Evolutionary conservation across 2,329 filamentous ascomycete genomes (phyloP).

Genomic region (Pseudogymnoascus sp.): DNA sequence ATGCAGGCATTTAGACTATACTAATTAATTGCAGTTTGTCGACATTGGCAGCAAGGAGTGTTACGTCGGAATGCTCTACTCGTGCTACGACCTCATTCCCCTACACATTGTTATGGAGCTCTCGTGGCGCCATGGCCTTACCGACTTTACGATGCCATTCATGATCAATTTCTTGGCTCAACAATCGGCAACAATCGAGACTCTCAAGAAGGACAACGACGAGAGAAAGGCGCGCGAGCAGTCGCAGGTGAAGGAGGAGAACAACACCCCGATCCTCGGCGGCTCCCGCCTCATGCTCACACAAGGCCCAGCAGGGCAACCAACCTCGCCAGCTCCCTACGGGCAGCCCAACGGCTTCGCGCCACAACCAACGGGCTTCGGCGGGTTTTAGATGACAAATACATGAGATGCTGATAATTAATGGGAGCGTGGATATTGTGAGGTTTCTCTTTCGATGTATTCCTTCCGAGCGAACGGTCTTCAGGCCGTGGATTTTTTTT

Average conservation of each 20-base stretch:
- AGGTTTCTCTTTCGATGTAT: conserved; percentile 1
- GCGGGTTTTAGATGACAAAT: conserved; percentile 38
- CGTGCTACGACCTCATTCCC: conserved; percentile 94
- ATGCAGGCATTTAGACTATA: conserved; percentile 29
- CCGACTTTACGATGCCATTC: conserved; percentile 98
- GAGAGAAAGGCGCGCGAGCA: conserved; percentile 73
- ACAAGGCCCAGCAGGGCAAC: conserved; percentile 60
- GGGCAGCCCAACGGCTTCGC: conserved; percentile 81
- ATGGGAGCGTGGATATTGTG: conserved; percentile 4
- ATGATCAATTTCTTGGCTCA: conserved; percentile 98
- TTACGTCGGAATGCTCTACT: conserved; percentile 99
- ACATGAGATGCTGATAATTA: conserved; percentile 11
- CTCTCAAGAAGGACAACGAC: conserved; percentile 92
- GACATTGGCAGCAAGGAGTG: conserved; percentile 98
- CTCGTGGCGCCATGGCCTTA: conserved; percentile 90
- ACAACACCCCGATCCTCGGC: conserved; percentile 88
- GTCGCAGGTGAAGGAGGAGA: conserved; percentile 74
- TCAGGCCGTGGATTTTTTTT: neutral
- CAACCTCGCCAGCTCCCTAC: conserved; percentile 60
- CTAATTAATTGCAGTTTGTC: conserved; percentile 62
- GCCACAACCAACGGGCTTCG: conserved; percentile 77
- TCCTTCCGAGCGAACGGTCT: neutral
- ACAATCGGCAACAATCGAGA: conserved; percentile 77
- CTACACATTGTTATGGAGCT: conserved; percentile 90
- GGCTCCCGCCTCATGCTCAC: conserved; percentile 90